Base-by-base conservation (phyloP, 495 filamentous ascomycete genomes). In the Tuber umbilicatum region DNA sequence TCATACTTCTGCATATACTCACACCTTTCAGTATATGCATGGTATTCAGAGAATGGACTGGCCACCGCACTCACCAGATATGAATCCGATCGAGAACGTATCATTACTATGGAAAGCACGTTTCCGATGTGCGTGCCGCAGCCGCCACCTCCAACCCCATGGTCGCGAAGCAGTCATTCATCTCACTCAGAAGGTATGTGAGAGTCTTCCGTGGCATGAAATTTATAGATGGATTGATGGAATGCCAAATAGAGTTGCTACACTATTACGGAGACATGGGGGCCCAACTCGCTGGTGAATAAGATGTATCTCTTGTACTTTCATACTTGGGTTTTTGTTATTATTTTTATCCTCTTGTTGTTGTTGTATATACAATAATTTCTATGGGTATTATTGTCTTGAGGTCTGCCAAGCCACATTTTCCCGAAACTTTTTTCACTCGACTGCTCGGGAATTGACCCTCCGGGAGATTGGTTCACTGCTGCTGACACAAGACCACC, bases 61-160 rank as follows among this genome's bases (percentile, higher is more conserved):
- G 67, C 39, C 68, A 1, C 0, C 5, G 17, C 23, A 74, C 42
- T n/a, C n/a, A n/a, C n/a, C n/a, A n/a, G n/a, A n/a, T n/a, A n/a
- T n/a, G n/a, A n/a, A n/a, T n/a, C n/a, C 12, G 0, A 74, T 74
- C 50, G 40, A 74, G 19, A 74, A 74, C 71, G 31, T 74, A 16
- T 71, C 0, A 17, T 16, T 31, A 9, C 23, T 71, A 19, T 74
- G 37, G 9, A 74, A 74, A 23, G 50, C 17, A 1, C 45, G n/a
- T 6, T 23, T 68, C 10, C 9, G 71, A 5, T 4, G 55, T 19
- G 42, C 14, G 64, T 14, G 73, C 2, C n/a, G 38, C 50, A 16
- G 35, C 3, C 14, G 14, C 35, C 27, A 50, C 23, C 69, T 70
- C 21, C 14, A 27, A 17, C 16, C 74, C 68, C 31, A 10, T 9